Conservation (phyloP, 2,329 filamentous ascomycete genomes). For the Penicillium sp. region DNA sequence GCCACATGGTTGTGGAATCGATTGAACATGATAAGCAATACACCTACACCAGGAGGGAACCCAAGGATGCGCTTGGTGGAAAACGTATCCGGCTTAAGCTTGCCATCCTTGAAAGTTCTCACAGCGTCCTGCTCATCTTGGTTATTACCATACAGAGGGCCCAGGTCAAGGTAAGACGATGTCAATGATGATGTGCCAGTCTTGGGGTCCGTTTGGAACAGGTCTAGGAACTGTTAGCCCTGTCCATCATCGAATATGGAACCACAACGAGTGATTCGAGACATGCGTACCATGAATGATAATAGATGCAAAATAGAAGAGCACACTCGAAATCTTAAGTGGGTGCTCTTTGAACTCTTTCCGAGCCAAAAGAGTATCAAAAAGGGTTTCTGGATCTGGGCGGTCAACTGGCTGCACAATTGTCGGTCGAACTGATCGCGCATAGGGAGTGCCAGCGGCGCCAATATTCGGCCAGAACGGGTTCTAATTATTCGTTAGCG, state of each 20-base stretch:
- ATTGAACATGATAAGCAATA: constrained; percentile 67
- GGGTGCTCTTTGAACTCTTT: constrained; percentile 65
- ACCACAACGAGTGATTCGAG: not conserved
- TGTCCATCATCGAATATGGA: not conserved
- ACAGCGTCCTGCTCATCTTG: constrained; percentile 63
- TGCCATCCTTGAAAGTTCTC: constrained; percentile 65
- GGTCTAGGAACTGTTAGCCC: constrained; percentile 44
- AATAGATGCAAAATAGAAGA: constrained; percentile 74
- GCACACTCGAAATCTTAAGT: constrained; percentile 70
- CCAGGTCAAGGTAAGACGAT: constrained; percentile 73
- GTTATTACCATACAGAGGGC: constrained; percentile 70
- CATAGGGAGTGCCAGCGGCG: constrained; percentile 66
- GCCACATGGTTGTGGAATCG: constrained; percentile 70
- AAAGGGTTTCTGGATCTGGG: constrained; percentile 66
- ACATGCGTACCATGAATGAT: constrained; percentile 54
- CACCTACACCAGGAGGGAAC: constrained; percentile 68
- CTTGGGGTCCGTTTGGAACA: constrained; percentile 64
- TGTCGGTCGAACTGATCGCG: constrained; percentile 62
- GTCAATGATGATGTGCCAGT: constrained; percentile 66
- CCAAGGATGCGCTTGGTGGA: constrained; percentile 64
- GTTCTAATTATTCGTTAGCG: constrained; percentile 52
- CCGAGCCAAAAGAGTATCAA: constrained; percentile 67
- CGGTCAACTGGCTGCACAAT: constrained; percentile 59
- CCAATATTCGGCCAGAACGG: constrained; percentile 64
- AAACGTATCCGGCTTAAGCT: constrained; percentile 70